Conservation (phyloP, 495 filamentous ascomycete genomes). For the Parathielavia appendiculata region DNA sequence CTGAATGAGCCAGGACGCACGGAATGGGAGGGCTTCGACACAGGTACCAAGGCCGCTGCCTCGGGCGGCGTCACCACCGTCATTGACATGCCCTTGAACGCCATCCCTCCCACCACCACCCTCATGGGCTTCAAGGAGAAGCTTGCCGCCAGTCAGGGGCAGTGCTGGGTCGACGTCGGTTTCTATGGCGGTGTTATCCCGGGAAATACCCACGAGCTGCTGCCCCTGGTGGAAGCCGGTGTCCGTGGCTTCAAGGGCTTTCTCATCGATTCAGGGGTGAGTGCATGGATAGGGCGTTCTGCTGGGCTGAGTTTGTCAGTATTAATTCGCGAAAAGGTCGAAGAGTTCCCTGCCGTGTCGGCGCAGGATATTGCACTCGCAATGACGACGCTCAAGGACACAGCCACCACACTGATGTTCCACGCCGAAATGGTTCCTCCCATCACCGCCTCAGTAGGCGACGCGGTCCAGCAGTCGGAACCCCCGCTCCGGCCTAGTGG, state of each 20-base stretch:
- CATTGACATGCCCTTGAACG: slow-evolving; percentile 96
- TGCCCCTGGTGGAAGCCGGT: slow-evolving; percentile 73
- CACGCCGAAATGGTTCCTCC: slow-evolving; percentile 98
- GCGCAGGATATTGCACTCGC: slow-evolving; percentile 70
- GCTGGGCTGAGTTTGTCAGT: not conserved
- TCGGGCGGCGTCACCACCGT: slow-evolving; percentile 98
- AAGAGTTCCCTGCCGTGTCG: slow-evolving; percentile 90
- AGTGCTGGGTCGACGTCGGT: slow-evolving; percentile 98
- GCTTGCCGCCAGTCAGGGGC: slow-evolving; percentile 72
- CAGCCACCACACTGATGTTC: slow-evolving; percentile 90
- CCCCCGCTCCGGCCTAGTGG: slow-evolving; percentile 72
- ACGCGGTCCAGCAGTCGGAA: slow-evolving; percentile 65
- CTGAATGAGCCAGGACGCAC: slow-evolving; percentile 96
- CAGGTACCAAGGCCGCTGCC: slow-evolving; percentile 86
- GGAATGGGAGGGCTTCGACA: slow-evolving; percentile 98
- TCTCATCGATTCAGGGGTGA: slow-evolving; percentile 90
- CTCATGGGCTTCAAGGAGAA: slow-evolving; percentile 77
- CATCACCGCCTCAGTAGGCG: slow-evolving; percentile 72
- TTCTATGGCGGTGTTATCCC: slow-evolving; percentile 97
- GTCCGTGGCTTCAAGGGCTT: slow-evolving; percentile 98
- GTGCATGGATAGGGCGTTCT: slow-evolving; percentile 18
- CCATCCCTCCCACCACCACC: slow-evolving; percentile 93
- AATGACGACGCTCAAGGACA: slow-evolving; percentile 70
- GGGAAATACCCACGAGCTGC: slow-evolving; percentile 75
- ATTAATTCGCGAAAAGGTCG: slow-evolving; percentile 55